Evolutionary conservation across 2,329 filamentous ascomycete species (phyloP).

Genomic region (Cercospora nicotianae): DNA sequence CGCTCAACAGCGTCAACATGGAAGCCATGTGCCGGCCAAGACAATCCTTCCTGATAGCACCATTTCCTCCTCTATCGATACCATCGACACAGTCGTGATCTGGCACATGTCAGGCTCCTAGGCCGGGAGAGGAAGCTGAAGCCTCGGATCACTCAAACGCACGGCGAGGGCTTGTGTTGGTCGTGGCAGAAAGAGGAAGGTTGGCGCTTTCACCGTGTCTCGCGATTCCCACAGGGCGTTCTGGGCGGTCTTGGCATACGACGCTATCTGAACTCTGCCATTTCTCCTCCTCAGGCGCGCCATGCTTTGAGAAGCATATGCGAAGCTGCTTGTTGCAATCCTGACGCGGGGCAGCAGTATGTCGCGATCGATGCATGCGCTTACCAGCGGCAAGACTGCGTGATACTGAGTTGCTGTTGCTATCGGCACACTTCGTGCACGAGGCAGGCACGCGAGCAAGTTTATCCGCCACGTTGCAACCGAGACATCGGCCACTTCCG

Average conservation of each 20-base stretch:
- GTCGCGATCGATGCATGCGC: background rate
- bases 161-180: background rate
- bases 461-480: background rate
- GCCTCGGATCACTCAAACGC: background rate
- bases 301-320: background rate
- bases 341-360: background rate
- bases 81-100: background rate
- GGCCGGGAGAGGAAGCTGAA: background rate
- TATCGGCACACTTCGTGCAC: background rate
- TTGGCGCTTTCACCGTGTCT: constrained; percentile 2
- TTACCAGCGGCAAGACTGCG: background rate
- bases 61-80: background rate
- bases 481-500: background rate
- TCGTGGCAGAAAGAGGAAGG: constrained; percentile 9
- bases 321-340: background rate
- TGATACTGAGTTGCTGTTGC: background rate
- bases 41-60: too few species aligned
- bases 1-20: too few species aligned
- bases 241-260: background rate
- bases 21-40: too few species aligned
- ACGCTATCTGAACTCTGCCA: background rate
- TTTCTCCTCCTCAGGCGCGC: background rate
- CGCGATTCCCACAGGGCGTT: background rate
- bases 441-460: background rate
- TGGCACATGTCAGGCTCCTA: background rate